Base-by-base conservation (phyloP, 2,329 filamentous ascomycete genomes). In the Aspergillus niger region DNA sequence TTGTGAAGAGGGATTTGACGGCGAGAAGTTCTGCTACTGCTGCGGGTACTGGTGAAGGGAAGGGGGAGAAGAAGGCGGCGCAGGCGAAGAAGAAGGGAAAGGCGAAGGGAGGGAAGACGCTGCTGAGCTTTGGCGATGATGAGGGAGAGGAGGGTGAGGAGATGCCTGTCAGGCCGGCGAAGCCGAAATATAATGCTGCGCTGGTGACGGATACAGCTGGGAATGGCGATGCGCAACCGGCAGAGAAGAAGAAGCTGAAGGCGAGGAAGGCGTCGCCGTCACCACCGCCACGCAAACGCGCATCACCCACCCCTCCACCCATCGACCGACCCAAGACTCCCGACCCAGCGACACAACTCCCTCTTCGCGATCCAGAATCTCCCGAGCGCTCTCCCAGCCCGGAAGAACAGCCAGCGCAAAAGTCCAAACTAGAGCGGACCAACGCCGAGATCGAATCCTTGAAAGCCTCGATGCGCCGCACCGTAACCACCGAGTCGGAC, bases 161-260 rank as follows among this genome's bases (percentile, higher is more conserved):
- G 15, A 73, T 76, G 36, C 70, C 72, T 13, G 68, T 77, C 36
- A 71, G 74, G 44, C 71, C 76, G 1, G 69, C 72, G 30, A 82
- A 81, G 59, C 78, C 80, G 13, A 82, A 81, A 62, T 82, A 81
- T 70, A 82, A 82, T 60, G 75, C 80, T 20, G 75, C 71, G 7
- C 69, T 82, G 3, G 77, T 82, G 39, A 69, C 72, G 10, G 77
- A 75, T 56, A 68, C 63, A 6, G 10, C 57, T 53, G 51, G 61
- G 50, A 55, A 52, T 10, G 61, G 64, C 48, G 49, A 63, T 32
- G 47, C 61, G 13, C 20, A 20, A 20, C 56, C 63, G 5, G n/a
- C 56, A 52, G 49, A 62, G 47, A 55, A 55, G 13, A 61, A 65
- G 51, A 49, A 63, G 17, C 8, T 2, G 3, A 62, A 49, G 20